These are phyloP conservation scores for Mollisiaceae sp. DNA, from an alignment of 2,329 filamentous ascomycete genomes.

Conservation along the genomic window DNA sequence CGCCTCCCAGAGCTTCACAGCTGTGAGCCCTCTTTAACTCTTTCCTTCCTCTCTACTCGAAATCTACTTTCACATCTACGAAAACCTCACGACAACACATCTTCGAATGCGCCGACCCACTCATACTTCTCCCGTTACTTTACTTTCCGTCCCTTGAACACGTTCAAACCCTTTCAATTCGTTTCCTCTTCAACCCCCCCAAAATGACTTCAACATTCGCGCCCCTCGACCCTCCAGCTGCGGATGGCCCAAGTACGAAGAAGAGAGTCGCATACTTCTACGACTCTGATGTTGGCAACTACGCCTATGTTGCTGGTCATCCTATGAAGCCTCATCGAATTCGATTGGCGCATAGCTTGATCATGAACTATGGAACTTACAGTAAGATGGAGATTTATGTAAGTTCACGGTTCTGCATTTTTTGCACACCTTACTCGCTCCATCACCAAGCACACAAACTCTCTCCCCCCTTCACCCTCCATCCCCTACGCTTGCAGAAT, in stretches of 20 bases:
- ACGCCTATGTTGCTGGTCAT: slow-evolving; percentile 94
- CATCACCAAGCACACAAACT: not conserved
- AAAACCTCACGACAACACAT: slow-evolving; percentile 12
- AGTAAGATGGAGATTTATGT: slow-evolving; percentile 97
- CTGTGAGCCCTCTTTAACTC: slow-evolving; percentile 7
- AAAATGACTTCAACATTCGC: slow-evolving; percentile 45
- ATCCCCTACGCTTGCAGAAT: not conserved
- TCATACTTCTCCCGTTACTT: no score
- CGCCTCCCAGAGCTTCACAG: not conserved
- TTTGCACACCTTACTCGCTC: not conserved
- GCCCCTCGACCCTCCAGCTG: slow-evolving; percentile 57
- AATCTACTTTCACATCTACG: no score
- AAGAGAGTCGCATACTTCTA: slow-evolving; percentile 98
- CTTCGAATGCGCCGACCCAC: not conserved
- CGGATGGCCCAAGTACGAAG: slow-evolving; percentile 57
- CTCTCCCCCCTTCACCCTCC: not conserved
- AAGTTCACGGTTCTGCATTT: slow-evolving; percentile 47
- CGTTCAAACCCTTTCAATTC: not conserved
- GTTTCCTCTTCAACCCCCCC: slow-evolving; percentile 13
- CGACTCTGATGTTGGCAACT: slow-evolving; percentile 97
- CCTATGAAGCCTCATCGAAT: slow-evolving; percentile 99
- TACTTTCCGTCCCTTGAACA: not conserved
- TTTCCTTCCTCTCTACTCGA: slow-evolving; percentile 8
- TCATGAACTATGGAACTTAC: slow-evolving; percentile 74
- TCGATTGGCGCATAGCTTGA: slow-evolving; percentile 90